These are phyloP conservation scores for Sicyos baderoa DNA, from an alignment of 306 rosid genomes.

Conservation along the genomic window DNA sequence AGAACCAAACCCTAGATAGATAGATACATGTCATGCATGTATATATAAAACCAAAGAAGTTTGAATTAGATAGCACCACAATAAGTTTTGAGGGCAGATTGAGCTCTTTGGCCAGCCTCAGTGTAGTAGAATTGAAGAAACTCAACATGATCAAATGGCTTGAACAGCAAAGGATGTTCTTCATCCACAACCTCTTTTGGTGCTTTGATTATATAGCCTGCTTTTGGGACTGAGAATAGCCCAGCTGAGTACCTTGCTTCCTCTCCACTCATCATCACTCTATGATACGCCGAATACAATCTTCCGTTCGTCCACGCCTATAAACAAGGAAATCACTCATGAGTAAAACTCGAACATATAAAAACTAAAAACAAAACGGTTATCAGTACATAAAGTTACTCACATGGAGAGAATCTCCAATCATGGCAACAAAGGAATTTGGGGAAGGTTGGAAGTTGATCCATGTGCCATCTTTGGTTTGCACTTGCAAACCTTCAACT, in stretches of 20 bases:
- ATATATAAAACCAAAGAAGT: background rate
- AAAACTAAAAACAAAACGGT: background rate
- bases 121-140: slow-evolving; percentile 38
- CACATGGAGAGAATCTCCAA: slow-evolving; percentile 58
- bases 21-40: too few relatives aligned
- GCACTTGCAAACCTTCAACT: slow-evolving; percentile 55
- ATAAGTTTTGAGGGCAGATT: slow-evolving; percentile 34
- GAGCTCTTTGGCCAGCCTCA: slow-evolving; percentile 36
- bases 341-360: background rate
- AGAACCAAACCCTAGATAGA: background rate
- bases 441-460: slow-evolving; percentile 45
- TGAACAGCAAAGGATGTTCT: slow-evolving; percentile 52
- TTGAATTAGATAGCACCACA: slow-evolving; percentile 52
- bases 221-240: slow-evolving; percentile 50
- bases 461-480: slow-evolving; percentile 71
- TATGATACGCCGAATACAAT: slow-evolving; percentile 46
- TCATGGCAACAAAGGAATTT: slow-evolving; percentile 42
- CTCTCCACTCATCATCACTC: slow-evolving; percentile 63
- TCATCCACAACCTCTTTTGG: slow-evolving; percentile 62
- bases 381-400: slow-evolving; percentile 2
- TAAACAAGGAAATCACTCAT: background rate
- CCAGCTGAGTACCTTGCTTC: slow-evolving; percentile 55
- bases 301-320: slow-evolving; percentile 77
- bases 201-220: slow-evolving; percentile 39
- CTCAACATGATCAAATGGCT: slow-evolving; percentile 47